These are phyloP conservation scores for Exophiala sp. DNA, from an alignment of 2,329 filamentous ascomycete species.

Conservation along the genomic window DNA sequence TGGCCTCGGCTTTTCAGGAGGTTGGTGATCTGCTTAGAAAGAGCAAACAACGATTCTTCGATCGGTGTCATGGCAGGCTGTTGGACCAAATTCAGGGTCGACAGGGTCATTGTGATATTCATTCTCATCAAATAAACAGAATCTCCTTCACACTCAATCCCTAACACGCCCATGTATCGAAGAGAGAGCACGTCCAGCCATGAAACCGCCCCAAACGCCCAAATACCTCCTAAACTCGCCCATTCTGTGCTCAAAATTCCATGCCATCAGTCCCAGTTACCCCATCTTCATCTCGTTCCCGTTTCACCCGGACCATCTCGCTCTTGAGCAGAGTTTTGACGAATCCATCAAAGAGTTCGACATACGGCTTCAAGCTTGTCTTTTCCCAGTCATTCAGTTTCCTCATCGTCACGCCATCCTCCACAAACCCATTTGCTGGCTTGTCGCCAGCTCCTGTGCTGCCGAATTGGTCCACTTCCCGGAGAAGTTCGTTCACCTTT, in stretches of 20 bases:
- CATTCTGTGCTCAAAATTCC: slow-evolving; percentile 53
- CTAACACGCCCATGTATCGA: no score
- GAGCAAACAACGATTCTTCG: no score
- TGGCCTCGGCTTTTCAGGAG: no score
- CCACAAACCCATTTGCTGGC: slow-evolving; percentile 31
- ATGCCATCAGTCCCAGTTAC: slow-evolving; percentile 48
- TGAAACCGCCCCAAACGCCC: no score
- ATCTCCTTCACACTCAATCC: no score
- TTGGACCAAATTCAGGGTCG: no score
- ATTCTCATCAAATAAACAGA: no score
- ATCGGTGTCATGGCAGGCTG: no score
- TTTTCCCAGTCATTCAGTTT: slow-evolving; percentile 87
- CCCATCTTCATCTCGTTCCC: slow-evolving; percentile 47
- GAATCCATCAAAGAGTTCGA: slow-evolving; percentile 81
- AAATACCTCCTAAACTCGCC: neutral
- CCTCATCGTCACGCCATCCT: slow-evolving; percentile 33
- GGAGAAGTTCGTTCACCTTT: slow-evolving; percentile 73
- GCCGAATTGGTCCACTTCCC: slow-evolving; percentile 79
- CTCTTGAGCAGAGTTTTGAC: slow-evolving; percentile 74
- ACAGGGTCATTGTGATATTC: no score
- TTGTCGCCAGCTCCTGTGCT: slow-evolving; percentile 41
- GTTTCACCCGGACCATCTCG: slow-evolving; percentile 47
- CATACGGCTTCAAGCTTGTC: slow-evolving; percentile 86
- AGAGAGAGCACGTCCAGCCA: no score
- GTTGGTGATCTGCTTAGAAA: no score